These are phyloP conservation scores for Nitzschia sp. DNA, from an alignment of 108 stramenopile genomes.

Conservation along the genomic window DNA sequence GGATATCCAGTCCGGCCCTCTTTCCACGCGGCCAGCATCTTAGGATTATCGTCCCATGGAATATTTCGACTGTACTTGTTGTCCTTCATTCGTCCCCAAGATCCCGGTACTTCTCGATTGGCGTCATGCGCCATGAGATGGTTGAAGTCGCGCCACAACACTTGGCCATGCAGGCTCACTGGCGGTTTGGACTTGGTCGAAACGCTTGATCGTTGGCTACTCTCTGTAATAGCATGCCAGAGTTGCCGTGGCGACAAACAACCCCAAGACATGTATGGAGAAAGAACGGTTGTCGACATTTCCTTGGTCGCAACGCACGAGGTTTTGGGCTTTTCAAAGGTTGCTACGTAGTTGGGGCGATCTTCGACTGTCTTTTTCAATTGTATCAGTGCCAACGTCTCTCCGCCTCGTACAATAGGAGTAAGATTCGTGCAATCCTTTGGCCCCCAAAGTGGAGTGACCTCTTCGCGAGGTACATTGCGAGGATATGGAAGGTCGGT, in stretches of 20 bases:
- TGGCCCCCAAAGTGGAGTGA: slow-evolving; percentile 60
- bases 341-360: slow-evolving; percentile 64
- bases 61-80: slow-evolving; percentile 79
- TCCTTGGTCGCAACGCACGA: slow-evolving; percentile 67
- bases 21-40: slow-evolving; percentile 85
- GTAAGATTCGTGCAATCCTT: slow-evolving; percentile 51
- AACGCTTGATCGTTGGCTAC: slow-evolving; percentile 29
- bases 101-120: slow-evolving; percentile 47
- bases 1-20: slow-evolving; percentile 94
- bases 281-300: slow-evolving; percentile 81
- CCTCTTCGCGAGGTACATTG: slow-evolving; percentile 41
- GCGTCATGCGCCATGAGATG: slow-evolving; percentile 83
- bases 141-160: slow-evolving; percentile 95
- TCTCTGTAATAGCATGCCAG: slow-evolving; percentile 63
- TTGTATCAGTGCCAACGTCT: slow-evolving; percentile 48
- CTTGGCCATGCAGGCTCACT: slow-evolving; percentile 90
- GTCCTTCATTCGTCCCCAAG: slow-evolving; percentile 74
- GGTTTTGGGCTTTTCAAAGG: slow-evolving; percentile 97
- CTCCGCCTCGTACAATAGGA: slow-evolving; percentile 55
- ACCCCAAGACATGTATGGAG: slow-evolving; percentile 72
- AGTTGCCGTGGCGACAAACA: slow-evolving; percentile 68
- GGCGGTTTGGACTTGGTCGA: slow-evolving; percentile 86
- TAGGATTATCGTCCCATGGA: slow-evolving; percentile 85
- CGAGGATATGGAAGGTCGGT: slow-evolving; percentile 66
- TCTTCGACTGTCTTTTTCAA: slow-evolving; percentile 25